phyloP scores from a whole-genome alignment of 352 stramenopile species.

The Globisporangium paddicum region DNA sequence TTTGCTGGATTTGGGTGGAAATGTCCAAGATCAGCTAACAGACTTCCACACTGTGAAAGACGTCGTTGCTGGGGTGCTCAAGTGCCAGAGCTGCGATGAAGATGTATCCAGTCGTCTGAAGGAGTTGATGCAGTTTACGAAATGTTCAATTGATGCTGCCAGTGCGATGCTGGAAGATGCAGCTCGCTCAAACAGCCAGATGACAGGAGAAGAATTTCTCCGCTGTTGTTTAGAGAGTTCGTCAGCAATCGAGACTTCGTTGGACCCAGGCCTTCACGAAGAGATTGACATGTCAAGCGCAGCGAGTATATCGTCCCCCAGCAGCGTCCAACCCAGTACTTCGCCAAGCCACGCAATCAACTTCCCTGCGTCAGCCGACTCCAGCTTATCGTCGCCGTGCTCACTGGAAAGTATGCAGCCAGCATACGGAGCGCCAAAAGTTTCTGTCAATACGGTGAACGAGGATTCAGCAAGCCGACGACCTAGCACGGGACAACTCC shows the following conservation, averaged over 20 bases:
- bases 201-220: background rate
- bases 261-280: background rate
- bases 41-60: background rate
- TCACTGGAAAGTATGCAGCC: constrained; percentile 4
- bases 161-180: background rate
- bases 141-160: background rate
- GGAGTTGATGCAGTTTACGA: constrained; percentile 2
- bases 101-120: background rate
- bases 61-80: background rate
- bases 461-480: background rate
- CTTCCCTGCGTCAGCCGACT: constrained; percentile 5
- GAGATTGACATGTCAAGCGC: background rate
- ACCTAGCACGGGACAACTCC: background rate
- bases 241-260: background rate
- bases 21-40: background rate
- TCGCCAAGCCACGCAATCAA: background rate
- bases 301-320: background rate
- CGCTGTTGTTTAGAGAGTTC: background rate
- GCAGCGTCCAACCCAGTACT: background rate
- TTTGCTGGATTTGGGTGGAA: background rate
- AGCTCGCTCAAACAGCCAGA: background rate
- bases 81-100: background rate
- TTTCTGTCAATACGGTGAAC: background rate
- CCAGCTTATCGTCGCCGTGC: constrained; percentile 10
- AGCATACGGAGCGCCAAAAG: background rate